Evolutionary conservation across 2,329 filamentous ascomycete genomes (phyloP).

Genomic region (Colletotrichum falcatum): DNA sequence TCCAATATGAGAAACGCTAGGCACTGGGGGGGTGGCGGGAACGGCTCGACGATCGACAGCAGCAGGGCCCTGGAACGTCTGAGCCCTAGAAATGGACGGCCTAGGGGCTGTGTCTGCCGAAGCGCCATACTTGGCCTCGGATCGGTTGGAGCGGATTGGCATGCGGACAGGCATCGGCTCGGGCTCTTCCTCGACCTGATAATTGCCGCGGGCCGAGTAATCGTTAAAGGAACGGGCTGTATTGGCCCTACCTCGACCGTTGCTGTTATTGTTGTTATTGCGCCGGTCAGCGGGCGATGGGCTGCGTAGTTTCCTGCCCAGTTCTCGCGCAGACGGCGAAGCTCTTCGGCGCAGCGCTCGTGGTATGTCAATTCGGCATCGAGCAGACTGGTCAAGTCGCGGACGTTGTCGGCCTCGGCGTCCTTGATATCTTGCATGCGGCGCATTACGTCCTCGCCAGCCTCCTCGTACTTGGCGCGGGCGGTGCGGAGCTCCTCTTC

Average conservation of each 20-base stretch:
- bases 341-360: slow-evolving; percentile 88
- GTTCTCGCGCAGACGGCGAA: slow-evolving; percentile 66
- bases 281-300: slow-evolving; percentile 42
- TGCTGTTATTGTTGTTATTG: slow-evolving; percentile 42
- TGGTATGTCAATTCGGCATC: slow-evolving; percentile 93
- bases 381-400: slow-evolving; percentile 83
- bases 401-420: slow-evolving; percentile 84
- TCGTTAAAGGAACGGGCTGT: slow-evolving; percentile 59
- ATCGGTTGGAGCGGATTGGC: slow-evolving; percentile 55
- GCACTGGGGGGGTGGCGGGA: slow-evolving; percentile 30
- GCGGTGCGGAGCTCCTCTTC: slow-evolving; percentile 93
- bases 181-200: slow-evolving; percentile 44
- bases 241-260: slow-evolving; percentile 59
- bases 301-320: slow-evolving; percentile 52
- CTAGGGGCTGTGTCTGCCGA: slow-evolving; percentile 52
- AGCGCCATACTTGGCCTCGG: slow-evolving; percentile 46
- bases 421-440: slow-evolving; percentile 98
- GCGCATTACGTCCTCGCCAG: slow-evolving; percentile 89
- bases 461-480: slow-evolving; percentile 97
- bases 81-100: slow-evolving; percentile 53
- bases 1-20: slow-evolving; percentile 47
- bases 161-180: slow-evolving; percentile 55
- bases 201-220: slow-evolving; percentile 51
- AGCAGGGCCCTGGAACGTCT: slow-evolving; percentile 53
- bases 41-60: slow-evolving; percentile 37